Evolutionary conservation across 768 basidiomycete genomes (phyloP), one percentile per base, ranked within the genome.

Genomic region (Boletus reticulatus): DNA sequence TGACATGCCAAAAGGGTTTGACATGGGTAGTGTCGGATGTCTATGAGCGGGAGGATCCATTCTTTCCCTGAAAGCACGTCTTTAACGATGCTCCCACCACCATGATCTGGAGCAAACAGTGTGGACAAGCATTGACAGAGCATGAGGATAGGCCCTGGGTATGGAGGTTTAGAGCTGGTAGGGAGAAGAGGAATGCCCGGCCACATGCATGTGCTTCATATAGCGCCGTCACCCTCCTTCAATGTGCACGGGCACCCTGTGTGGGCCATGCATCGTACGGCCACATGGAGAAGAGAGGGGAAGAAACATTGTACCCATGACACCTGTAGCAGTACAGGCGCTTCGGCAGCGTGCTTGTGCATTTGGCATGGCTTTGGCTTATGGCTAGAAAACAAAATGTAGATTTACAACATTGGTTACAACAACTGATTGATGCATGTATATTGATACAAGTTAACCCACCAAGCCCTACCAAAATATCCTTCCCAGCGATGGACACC

Each of bases 1-100:
- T 84, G 84, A 57, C 85, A 87, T 4, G 83, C 75, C 14, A 83
- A 78, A 10, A 48, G 51, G 24, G 60, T 61, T 37, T 37, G 54
- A 36, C 75, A 72, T 38, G 69, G 64, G 42, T 83, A 83, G 42
- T 82, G 80, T 45, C 81, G 77, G 17, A 76, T 70, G 16, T 81
- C 78, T 7, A 59, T 62, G 57, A 79, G 73, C 4, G 77, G 79
- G 45, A 80, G 70, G 36, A 84, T 72, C 38, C 72, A 64, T 51
- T 75, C 74, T 53, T 73, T 72, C 19, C 73, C 74, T 9, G 68
- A 55, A 2, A 67, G 59, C 6, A 67, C 61, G 12, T 71, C 67
- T 27, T 31, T 58, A 32, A 60, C 49, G 19, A 64, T 39, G 6
- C 48, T 37, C 36, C 36, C 36, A 37, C 36, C 43, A 2, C 45